Percentiles rank a stretch among this genome's conserved stretches.
Evolutionary conservation across 1,284 basidiomycete genomes (phyloP).

Genomic region (Tetrapyrgos nigripes): DNA sequence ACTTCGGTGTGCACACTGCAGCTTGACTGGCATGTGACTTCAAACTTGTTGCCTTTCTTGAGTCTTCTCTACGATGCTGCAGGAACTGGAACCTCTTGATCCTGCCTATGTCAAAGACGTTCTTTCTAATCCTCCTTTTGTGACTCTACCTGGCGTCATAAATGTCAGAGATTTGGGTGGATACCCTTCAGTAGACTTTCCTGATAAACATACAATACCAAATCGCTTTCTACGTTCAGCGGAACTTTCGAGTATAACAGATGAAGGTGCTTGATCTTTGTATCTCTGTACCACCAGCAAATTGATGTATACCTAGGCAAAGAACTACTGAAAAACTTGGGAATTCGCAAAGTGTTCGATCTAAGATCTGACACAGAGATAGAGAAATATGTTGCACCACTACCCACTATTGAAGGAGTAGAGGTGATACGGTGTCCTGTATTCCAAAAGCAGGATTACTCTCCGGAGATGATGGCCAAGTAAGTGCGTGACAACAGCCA

Average conservation of each 20-base stretch:
- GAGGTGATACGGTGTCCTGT: conserved; percentile 67
- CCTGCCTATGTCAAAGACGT: conserved; percentile 63
- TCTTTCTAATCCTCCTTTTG: conserved; percentile 72
- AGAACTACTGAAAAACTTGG: conserved; percentile 59
- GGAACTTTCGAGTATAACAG: conserved; percentile 71
- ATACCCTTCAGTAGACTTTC: conserved; percentile 53
- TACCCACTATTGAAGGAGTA: conserved; percentile 67
- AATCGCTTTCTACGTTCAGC: conserved; percentile 67
- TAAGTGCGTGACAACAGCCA: conserved; percentile 51
- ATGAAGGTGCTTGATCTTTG: conserved; percentile 54
- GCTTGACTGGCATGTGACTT: conserved; percentile 24
- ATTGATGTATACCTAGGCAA: conserved; percentile 51
- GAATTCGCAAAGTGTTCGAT: conserved; percentile 72
- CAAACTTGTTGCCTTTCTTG: neutral
- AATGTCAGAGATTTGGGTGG: conserved; percentile 76
- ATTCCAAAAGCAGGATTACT: conserved; percentile 77
- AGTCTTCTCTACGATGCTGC: conserved; percentile 36
- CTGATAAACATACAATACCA: conserved; percentile 60
- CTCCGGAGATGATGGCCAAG: conserved; percentile 82
- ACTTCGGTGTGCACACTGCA: neutral
- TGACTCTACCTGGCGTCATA: conserved; percentile 69
- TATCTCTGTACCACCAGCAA: neutral
- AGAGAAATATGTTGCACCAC: conserved; percentile 68
- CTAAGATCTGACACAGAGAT: conserved; percentile 81
- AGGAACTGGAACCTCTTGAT: conserved; percentile 67